Base-by-base conservation (phyloP, 202 grass and related monocot genomes). In the Sporobolus alterniflorus region DNA sequence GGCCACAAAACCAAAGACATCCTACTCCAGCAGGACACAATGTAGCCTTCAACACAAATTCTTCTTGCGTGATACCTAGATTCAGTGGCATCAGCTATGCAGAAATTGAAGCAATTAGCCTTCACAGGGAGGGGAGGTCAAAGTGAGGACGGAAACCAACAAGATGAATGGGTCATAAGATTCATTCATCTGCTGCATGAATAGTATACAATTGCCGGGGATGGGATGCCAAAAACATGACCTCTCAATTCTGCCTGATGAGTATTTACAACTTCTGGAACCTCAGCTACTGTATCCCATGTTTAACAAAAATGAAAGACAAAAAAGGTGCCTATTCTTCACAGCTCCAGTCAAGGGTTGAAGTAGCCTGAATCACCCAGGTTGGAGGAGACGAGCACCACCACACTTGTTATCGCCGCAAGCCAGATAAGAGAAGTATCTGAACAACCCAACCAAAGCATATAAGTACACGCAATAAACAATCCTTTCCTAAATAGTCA, bases 341-440 rank as follows among this genome's bases (percentile, higher is more conserved):
- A 62, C 14, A 17, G 1, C 25, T 78, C 11, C 28, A 49, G 32
- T 63, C 59, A 94, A 43, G 92, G 92, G 78, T 98, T 94, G 90
- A 98, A 98, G 52, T 91, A 88, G 56, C 95, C 83, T 70, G 95
- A 95, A 56, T 76, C 84, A 24, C 92, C 95, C 1, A 91, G 67
- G 86, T 90, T 88, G 64, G 82, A 86, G 56, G 93, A 84, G 81
- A 92, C 89, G 21, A 99, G 80, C 84, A 94, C 73, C 30, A 78
- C 76, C 69, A 94, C 75, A 63, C 87, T 77, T 29, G 96, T 94
- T 81, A 95, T 83, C n/a, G 85, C 87, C 34, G 93, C 93, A 74
- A 99, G 93, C 96, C 91, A 99, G 15, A 92, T n/a, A 61, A 96
- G 82, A 55, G 89, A 76, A 3, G 83, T 83, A 75, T 92, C 96